Evolutionary conservation across 192 early-diverging fungal species (phyloP).

Genomic region (Coemansia sp.): DNA sequence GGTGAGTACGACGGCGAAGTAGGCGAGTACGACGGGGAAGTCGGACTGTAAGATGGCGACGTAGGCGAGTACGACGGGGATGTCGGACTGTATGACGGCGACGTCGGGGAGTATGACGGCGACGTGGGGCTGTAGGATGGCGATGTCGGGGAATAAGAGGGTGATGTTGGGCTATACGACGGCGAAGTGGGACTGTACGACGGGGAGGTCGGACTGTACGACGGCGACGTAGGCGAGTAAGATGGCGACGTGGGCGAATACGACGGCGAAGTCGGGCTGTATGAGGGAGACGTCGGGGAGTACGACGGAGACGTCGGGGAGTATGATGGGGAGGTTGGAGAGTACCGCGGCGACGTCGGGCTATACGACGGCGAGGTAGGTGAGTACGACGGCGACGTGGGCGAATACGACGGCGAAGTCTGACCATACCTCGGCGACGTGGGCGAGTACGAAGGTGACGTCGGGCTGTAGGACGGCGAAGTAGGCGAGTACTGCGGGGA

Average conservation of each 20-base stretch:
- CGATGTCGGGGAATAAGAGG: conserved; percentile 53
- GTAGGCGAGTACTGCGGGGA: conserved; percentile 65
- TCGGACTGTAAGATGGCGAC: conserved; percentile 69
- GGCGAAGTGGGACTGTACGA: conserved; percentile 54
- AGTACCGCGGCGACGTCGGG: conserved; percentile 70
- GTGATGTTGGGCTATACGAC: conserved; percentile 56
- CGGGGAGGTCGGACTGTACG: conserved; percentile 7
- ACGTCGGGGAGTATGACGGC: conserved; percentile 59
- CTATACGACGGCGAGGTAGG: conserved; percentile 71
- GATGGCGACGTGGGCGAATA: conserved; percentile 32
- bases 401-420: conserved; percentile 61
- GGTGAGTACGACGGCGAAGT: conserved; percentile 64
- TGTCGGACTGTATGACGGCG: conserved; percentile 60
- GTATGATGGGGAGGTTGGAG: conserved; percentile 76
- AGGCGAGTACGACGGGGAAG: conserved; percentile 65
- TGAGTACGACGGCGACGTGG: conserved; percentile 61
- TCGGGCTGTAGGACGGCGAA: conserved; percentile 61
- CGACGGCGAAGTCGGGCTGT: conserved; percentile 61
- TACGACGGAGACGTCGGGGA: conserved; percentile 78
- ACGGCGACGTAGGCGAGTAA: conserved; percentile 31
- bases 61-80: conserved; percentile 58
- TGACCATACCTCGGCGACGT: conserved; percentile 67
- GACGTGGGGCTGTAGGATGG: conserved; percentile 55
- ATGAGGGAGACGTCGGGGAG: conserved; percentile 69
- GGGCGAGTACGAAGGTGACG: conserved; percentile 57